Evolutionary conservation across 768 basidiomycete species (phyloP), one percentile per base, ranked within the genome.

Genomic region (Rhodotorula taiwanensis): DNA sequence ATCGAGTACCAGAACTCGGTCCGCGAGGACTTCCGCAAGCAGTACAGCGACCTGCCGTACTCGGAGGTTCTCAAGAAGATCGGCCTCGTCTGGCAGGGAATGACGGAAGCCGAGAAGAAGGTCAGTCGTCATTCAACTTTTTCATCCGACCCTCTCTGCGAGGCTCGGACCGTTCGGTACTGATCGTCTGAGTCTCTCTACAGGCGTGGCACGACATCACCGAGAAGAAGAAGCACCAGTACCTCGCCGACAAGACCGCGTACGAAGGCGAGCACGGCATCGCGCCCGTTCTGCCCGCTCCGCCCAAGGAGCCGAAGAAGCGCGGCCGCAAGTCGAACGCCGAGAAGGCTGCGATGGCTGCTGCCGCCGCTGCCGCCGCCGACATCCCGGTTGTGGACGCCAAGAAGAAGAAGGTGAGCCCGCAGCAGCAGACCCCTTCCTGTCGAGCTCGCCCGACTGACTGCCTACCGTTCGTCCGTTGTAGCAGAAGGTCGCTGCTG

Each of bases 1-100:
- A 83, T 98, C 72, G 79, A 93, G 70, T 98, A 87, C 81, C 94
- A 97, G 78, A 95, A 94, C 74, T 87, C 88, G 20, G 81, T 91
- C 57, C 86, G 91, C 74, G 82, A 82, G 62, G 79, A 83, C 60
- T 80, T 93, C 70, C 84, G 86, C 78, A 79, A 79, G 43, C 76
- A 80, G 70, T 77, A 87, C 74, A 86, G 88, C 15, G 76, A 78
- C 14, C 75, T 90, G 61, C 76, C 81, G 42, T 85, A 95, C 74
- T 74, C 81, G 43, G 90, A 93, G 59, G 77, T 95, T 42, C 77
- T 95, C 71, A 74, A 74, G 39, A 73, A 86, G 70, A 88, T 95
- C 67, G 80, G 86, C 21, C 82, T 83, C 60, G 80, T 82, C 65
- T 98, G 93, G 93, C 78, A 78, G 36, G 76, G 75, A 4, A 82